phyloP scores from a whole-genome alignment of 139 green algal genomes.

The Chlorella sp. region DNA sequence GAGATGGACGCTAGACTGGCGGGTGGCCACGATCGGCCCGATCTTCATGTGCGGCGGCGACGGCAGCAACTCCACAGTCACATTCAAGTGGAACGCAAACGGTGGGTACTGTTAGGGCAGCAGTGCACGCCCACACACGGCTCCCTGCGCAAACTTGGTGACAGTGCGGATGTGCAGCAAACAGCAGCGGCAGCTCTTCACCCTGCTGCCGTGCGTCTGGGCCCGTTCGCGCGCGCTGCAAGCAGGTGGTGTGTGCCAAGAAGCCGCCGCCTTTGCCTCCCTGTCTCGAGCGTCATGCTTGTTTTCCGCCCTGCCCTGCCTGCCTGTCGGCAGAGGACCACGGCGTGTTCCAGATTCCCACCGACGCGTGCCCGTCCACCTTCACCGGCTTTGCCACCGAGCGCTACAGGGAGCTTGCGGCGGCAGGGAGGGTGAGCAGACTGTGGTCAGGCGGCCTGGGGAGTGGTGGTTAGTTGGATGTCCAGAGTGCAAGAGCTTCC shows the following conservation, averaged over 20 bases:
- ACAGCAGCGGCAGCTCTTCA: background rate
- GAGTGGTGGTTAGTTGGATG: too few species aligned
- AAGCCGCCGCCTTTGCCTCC: too few species aligned
- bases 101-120: background rate
- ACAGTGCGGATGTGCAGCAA: too few species aligned
- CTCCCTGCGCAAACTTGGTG: background rate
- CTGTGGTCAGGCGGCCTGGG: too few species aligned
- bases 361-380: slow-evolving; percentile 33
- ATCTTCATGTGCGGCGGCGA: slow-evolving; percentile 27
- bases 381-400: slow-evolving; percentile 30
- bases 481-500: background rate
- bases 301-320: background rate
- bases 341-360: slow-evolving; percentile 43
- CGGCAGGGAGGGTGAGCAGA: slow-evolving; percentile 3
- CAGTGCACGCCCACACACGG: background rate
- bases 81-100: background rate
- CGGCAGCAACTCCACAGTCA: slow-evolving; percentile 7
- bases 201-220: background rate
- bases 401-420: slow-evolving; percentile 33
- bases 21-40: background rate
- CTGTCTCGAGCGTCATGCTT: background rate
- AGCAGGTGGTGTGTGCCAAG: too few species aligned
- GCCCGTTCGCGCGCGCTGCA: too few species aligned
- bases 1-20: background rate
- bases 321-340: background rate